Conservation (phyloP, 768 basidiomycete species). For the Termitomyces sp. region DNA sequence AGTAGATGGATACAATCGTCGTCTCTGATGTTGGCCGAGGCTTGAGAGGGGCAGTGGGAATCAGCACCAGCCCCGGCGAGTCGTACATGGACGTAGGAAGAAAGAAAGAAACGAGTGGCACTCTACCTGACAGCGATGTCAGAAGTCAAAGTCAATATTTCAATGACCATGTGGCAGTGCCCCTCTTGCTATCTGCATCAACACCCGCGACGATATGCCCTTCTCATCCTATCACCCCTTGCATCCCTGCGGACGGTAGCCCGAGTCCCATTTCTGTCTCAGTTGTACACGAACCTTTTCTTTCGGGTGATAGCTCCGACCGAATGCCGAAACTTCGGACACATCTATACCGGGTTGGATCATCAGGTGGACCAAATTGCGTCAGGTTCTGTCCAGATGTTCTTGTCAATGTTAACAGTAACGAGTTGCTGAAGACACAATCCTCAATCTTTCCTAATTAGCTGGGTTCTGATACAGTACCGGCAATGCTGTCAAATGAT, state of each 20-base stretch:
- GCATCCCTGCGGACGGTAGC: neutral
- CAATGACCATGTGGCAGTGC: neutral
- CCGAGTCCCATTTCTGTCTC: neutral
- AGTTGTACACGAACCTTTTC: neutral
- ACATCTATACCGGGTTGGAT: neutral
- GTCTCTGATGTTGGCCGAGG: constrained; percentile 56
- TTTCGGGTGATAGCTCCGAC: neutral
- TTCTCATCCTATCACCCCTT: too few relatives aligned
- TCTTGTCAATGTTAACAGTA: neutral
- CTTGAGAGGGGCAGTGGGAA: constrained; percentile 26
- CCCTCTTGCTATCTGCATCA: too few relatives aligned
- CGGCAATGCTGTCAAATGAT: neutral
- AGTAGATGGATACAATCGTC: constrained; percentile 79
- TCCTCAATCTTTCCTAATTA: neutral
- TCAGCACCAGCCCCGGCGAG: constrained; percentile 31
- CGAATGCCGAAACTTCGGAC: neutral
- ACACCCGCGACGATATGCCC: too few relatives aligned
- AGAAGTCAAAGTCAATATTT: neutral
- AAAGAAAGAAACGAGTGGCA: constrained; percentile 6
- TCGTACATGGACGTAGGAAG: constrained; percentile 25
- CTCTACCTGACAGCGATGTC: neutral
- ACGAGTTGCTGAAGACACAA: neutral
- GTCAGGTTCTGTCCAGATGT: too few relatives aligned
- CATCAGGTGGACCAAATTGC: too few relatives aligned
- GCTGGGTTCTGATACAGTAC: neutral